These are phyloP conservation scores for Vanrija humicola DNA, from an alignment of 1,284 basidiomycete species.

Conservation along the genomic window DNA sequence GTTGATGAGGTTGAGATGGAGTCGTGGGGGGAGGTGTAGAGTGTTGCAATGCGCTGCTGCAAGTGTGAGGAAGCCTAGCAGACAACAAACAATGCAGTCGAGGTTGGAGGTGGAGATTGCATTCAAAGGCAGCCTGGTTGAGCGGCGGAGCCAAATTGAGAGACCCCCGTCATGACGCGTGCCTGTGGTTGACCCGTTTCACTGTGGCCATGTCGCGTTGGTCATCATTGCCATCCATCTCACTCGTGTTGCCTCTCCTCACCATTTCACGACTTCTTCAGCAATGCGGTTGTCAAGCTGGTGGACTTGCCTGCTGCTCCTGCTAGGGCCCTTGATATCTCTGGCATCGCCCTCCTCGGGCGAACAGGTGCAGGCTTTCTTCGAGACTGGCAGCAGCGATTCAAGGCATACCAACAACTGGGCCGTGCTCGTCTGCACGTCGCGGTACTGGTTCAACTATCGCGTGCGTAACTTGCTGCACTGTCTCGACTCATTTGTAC, in stretches of 20 bases:
- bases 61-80: neutral
- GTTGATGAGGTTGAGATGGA: neutral
- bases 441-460: slow-evolving; percentile 98
- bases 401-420: slow-evolving; percentile 86
- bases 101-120: neutral
- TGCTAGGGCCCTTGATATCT: too few species aligned
- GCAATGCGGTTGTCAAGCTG: too few species aligned
- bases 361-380: too few species aligned
- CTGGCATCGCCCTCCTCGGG: too few species aligned
- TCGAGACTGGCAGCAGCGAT: too few species aligned
- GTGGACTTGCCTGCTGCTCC: too few species aligned
- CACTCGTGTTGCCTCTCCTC: too few species aligned
- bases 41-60: neutral
- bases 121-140: too few species aligned
- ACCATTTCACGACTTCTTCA: too few species aligned
- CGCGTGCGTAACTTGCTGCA: slow-evolving; percentile 59
- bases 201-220: too few species aligned
- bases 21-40: neutral
- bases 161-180: neutral
- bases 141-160: neutral
- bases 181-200: too few species aligned
- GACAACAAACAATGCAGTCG: neutral
- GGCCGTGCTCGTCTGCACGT: slow-evolving; percentile 93
- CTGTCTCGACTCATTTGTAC: neutral
- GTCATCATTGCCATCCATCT: too few species aligned